Percentiles rank a stretch among this genome's conserved stretches.
phyloP scores from a whole-genome alignment of 208 protist genomes.

The Porcisia deanei region DNA sequence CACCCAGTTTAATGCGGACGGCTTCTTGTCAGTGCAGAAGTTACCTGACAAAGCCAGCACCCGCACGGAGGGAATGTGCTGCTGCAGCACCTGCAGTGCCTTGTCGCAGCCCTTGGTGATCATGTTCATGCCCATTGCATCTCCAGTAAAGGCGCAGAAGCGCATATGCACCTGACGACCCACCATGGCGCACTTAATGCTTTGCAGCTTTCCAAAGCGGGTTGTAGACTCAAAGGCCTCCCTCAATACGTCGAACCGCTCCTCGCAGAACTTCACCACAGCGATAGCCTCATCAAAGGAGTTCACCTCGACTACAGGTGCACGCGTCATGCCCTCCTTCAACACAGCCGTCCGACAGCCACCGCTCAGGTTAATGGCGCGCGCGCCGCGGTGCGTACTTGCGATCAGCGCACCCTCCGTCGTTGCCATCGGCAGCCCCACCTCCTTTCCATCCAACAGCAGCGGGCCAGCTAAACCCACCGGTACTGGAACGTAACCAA shows the following conservation, averaged over 20 bases:
- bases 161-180: conserved; percentile 94
- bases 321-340: conserved; percentile 97
- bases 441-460: conserved; percentile 89
- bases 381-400: conserved; percentile 95
- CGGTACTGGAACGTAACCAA: conserved; percentile 97
- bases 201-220: conserved; percentile 93
- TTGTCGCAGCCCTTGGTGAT: conserved; percentile 97
- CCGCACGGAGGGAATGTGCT: conserved; percentile 92
- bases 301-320: conserved; percentile 92
- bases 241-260: conserved; percentile 85
- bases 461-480: conserved; percentile 96
- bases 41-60: conserved; percentile 96
- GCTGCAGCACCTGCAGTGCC: conserved; percentile 83
- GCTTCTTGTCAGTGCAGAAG: conserved; percentile 99
- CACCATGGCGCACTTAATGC: conserved; percentile 84
- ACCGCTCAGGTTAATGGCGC: conserved; percentile 92
- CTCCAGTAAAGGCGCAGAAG: conserved; percentile 95
- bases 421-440: conserved; percentile 97
- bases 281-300: conserved; percentile 74
- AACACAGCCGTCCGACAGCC: conserved; percentile 91
- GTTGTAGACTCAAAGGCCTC: conserved; percentile 94
- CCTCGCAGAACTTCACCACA: conserved; percentile 91
- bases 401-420: conserved; percentile 98
- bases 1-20: conserved; percentile 98
- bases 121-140: conserved; percentile 99